These are phyloP conservation scores for Neoarthrinium moseri DNA, from an alignment of 2,329 filamentous ascomycete genomes.

Conservation along the genomic window DNA sequence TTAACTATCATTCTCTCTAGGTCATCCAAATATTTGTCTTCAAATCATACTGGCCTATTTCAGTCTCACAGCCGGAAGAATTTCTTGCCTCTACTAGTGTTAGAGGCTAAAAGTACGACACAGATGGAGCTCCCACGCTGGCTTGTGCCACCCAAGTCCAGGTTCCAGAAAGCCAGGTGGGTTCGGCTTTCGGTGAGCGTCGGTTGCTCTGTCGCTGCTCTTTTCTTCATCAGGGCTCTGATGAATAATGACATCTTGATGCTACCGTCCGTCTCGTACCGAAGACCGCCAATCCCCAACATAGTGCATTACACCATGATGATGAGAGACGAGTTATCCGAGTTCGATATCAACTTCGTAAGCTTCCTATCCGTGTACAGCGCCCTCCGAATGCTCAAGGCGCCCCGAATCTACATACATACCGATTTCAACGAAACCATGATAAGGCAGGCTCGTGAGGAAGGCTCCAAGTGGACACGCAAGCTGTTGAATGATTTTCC, in stretches of 20 bases:
- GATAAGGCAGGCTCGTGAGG: slow-evolving; percentile 6
- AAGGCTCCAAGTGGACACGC: slow-evolving; percentile 19
- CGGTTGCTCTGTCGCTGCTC: not conserved
- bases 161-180: not conserved
- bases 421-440: slow-evolving; percentile 16
- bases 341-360: not conserved
- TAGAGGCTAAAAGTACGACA: no score
- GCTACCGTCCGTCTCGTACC: not conserved
- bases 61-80: no score
- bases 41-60: no score
- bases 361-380: slow-evolving; percentile 1
- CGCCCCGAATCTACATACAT: slow-evolving; percentile 22
- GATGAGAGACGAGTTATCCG: slow-evolving; percentile 1
- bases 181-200: not conserved
- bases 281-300: not conserved
- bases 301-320: slow-evolving; percentile 3
- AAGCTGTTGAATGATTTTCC: slow-evolving; percentile 18
- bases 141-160: not conserved
- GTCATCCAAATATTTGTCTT: no score
- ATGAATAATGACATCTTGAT: not conserved
- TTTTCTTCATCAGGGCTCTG: not conserved
- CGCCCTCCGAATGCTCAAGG: not conserved
- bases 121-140: not conserved
- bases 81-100: no score
- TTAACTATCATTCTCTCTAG: no score